Evolutionary conservation across 176 grass and related monocot species (phyloP), one percentile per base, ranked within the genome.

Genomic region (Calamus simplicifolius): DNA sequence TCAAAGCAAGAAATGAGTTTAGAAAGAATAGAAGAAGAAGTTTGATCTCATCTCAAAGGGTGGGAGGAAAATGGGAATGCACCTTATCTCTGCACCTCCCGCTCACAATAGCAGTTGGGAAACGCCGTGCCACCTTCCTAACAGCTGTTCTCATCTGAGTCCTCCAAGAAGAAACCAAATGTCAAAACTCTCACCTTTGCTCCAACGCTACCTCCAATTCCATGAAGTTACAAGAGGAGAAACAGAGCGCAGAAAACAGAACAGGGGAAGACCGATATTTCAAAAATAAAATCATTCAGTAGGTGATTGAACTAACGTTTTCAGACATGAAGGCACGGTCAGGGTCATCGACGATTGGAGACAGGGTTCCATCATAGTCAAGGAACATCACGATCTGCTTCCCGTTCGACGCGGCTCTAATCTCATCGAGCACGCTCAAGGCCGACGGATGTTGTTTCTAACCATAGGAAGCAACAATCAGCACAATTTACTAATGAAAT

Each of bases 351-450:
- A 96, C 86, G 77, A 96, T 96, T 0, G 91, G 91, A 16, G 91
- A 96, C 26, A 96, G 75, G 26, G 91, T 96, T 29, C 91, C 91
- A 71, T 96, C 91, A 75, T 96, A 96, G 55, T 96, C 91, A 16
- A 96, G 76, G 69, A 96, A 96, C 80, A 96, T 79, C 13, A 85
- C 86, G 10, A 96, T 69, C 73, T 87, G 53, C 74, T 87, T 96
- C 35, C 91, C 80, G 16, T 72, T 71, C 10, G 86, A 74, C 15
- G 58, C 73, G 5, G 69, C 81, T 17, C 68, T 57, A 27, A 87
- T 62, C 18, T 58, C 27, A 71, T 96, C 77, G 70, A 96, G 77
- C 55, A 1, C 54, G 14, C 50, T 69, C 71, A 90, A 79, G 57
- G 91, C 91, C 6, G 91, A 96, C 30, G 91, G 91, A 64, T 87